Percentiles rank a stretch among this genome's conserved stretches.
Evolutionary conservation across 345 rosid genomes (phyloP).

Genomic region (Eucalyptus leucophloia): DNA sequence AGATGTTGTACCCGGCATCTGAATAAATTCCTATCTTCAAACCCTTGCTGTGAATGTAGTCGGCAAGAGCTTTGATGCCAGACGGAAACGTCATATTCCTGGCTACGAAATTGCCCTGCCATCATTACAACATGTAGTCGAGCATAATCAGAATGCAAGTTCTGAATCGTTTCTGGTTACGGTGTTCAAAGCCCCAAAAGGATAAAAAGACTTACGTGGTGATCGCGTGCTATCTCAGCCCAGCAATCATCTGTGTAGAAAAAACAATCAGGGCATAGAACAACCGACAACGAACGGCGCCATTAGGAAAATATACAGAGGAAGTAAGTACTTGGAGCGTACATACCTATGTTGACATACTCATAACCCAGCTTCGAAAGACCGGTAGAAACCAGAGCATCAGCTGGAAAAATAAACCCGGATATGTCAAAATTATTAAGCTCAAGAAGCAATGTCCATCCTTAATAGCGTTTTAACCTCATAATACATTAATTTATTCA

Average conservation of each 20-base stretch:
- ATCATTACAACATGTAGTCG: background rate
- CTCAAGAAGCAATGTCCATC: background rate
- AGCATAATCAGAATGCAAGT: background rate
- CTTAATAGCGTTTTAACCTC: background rate
- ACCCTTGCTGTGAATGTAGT: constrained; percentile 72
- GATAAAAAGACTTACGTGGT: constrained; percentile 17
- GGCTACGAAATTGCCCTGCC: constrained; percentile 60
- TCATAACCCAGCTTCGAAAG: constrained; percentile 67
- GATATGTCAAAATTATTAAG: background rate
- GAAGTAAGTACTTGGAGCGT: background rate
- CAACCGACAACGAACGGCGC: background rate
- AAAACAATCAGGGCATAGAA: background rate
- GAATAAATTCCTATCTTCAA: constrained; percentile 88
- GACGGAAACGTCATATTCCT: constrained; percentile 63
- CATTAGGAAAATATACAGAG: background rate
- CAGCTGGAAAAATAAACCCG: constrained; percentile 34
- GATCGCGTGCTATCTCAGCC: constrained; percentile 77
- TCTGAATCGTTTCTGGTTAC: background rate
- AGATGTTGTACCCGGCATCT: constrained; percentile 56
- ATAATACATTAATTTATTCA: background rate
- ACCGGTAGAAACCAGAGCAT: constrained; percentile 72
- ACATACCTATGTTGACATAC: constrained; percentile 75
- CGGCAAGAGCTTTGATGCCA: constrained; percentile 75
- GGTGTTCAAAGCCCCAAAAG: background rate
- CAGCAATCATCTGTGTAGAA: constrained; percentile 77